These are phyloP conservation scores for Fagopyrum homotropicum DNA, from an alignment of 148 eudicot genomes.

Conservation along the genomic window DNA sequence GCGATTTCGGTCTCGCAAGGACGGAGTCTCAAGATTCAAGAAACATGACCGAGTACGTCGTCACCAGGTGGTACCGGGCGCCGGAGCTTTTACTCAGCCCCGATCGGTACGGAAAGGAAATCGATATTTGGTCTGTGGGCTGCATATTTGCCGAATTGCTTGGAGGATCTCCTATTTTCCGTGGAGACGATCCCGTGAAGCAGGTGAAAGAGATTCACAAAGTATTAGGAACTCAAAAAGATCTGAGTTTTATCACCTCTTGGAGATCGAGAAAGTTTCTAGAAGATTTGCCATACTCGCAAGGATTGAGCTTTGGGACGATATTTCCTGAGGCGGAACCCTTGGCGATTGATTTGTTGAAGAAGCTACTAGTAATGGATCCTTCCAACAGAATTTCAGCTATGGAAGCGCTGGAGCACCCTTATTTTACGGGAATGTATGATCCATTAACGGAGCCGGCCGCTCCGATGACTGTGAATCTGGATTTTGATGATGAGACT, in stretches of 20 bases:
- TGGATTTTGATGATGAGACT: not conserved
- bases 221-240: conserved; percentile 23
- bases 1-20: conserved; percentile 40
- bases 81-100: conserved; percentile 32
- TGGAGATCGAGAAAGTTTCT: conserved; percentile 7
- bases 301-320: too few species aligned
- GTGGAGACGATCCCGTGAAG: not conserved
- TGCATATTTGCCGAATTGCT: too few species aligned
- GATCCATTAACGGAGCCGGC: not conserved
- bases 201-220: conserved; percentile 23
- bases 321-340: not conserved
- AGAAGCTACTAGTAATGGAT: conserved; percentile 29
- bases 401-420: conserved; percentile 30
- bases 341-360: not conserved
- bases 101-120: conserved; percentile 21
- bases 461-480: not conserved
- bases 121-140: conserved; percentile 40
- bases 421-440: conserved; percentile 19
- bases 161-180: not conserved
- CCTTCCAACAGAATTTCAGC: conserved; percentile 28
- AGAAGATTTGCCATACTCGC: not conserved
- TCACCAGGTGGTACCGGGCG: conserved; percentile 35
- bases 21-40: not conserved
- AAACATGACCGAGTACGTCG: conserved; percentile 13
- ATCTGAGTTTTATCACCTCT: conserved; percentile 18